Evolutionary conservation across 306 rosid species (phyloP).

Genomic region (Psophocarpus tetragonolobus): DNA sequence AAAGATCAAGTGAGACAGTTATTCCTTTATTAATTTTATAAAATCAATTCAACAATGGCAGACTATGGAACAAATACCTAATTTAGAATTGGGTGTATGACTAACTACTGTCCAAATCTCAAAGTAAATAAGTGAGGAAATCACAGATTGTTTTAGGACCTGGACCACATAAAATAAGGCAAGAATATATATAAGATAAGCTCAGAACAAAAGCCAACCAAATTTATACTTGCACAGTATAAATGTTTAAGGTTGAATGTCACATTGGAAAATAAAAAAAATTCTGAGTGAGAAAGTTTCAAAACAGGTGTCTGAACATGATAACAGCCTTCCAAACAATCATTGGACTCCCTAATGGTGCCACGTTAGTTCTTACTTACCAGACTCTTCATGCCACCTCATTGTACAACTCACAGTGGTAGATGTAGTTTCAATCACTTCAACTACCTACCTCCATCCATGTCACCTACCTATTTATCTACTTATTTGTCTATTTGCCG

Average conservation of each 20-base stretch:
- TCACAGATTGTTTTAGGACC: background rate
- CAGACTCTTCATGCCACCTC: background rate
- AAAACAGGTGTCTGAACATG: background rate
- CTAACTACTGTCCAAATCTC: background rate
- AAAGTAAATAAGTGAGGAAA: background rate
- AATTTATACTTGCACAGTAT: background rate
- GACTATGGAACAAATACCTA: conserved; percentile 13
- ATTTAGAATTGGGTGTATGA: background rate
- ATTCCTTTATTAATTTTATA: background rate
- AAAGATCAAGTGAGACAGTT: conserved; percentile 15
- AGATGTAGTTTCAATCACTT: background rate
- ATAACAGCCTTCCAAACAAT: background rate
- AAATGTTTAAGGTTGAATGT: conserved; percentile 7
- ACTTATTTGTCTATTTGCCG: background rate
- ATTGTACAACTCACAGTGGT: background rate
- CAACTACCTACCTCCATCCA: background rate
- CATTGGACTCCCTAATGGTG: background rate
- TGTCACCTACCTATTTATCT: background rate
- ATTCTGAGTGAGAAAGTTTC: background rate
- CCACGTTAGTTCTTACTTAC: background rate
- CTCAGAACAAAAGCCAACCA: background rate
- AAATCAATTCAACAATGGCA: conserved; percentile 9
- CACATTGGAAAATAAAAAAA: background rate
- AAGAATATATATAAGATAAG: background rate
- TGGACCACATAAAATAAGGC: background rate